Evolutionary conservation across 805 yeast genomes (phyloP), one percentile per base, ranked within the genome.

Genomic region (Candida verbasci): DNA sequence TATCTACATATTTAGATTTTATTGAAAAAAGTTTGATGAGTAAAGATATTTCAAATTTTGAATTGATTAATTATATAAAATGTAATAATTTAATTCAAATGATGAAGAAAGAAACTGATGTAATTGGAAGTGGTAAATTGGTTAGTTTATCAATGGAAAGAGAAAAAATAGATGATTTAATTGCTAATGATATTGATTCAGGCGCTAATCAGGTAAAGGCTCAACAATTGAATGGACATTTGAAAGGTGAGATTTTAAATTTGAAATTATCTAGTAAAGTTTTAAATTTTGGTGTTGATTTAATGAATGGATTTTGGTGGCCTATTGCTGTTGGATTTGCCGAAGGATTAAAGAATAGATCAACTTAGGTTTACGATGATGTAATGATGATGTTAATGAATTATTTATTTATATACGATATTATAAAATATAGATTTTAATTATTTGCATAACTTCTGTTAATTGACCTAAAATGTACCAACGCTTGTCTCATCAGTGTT

Each of bases 281-380:
- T 15, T 58, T 84, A 27, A 79, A 81, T 38, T 58, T 84, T 25
- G 94, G 93, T 27, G 84, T 84, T 9, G 65, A 87, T 47, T 80
- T 84, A 21, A 64, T 84, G 35, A 93, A 84, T 63, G 89, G 89
- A 0, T 93, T 93, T 11, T 82, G 84, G 17, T 84, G 94, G 94
- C 93, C 93, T 0, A 72, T 83, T 34, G 85, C 88, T 1, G 62
- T 84, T 55, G 74, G 81, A 14, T 82, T 83, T 63, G 91, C 91
- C 0, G 91, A 83, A 52, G 88, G 87, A 2, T 65, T 83, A 48
- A 83, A 81, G 52, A 73, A 79, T 22, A 71, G 88, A 50, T 58
- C 58, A 2, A 44, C 44, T 21, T 45, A 46, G n/a, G n/a, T n/a
- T n/a, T n/a, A n/a, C n/a, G n/a, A n/a, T n/a, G 38, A 46, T 49